Evolutionary conservation across 176 grass and related monocot species (phyloP).

Genomic region (Pharus latifolius): DNA sequence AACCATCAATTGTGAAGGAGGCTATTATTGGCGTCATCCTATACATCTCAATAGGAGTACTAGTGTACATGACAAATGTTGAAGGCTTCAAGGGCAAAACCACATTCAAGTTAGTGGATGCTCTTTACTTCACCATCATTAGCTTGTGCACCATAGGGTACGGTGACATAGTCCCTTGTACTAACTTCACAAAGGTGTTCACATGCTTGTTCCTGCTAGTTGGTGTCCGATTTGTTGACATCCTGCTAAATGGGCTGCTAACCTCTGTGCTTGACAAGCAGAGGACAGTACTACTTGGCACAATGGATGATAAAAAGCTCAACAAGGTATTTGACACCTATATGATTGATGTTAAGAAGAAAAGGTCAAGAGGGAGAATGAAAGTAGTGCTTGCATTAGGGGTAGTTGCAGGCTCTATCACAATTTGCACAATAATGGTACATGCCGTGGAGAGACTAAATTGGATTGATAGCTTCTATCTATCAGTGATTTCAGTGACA

Average conservation of each 20-base stretch:
- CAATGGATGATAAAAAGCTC: slow-evolving; percentile 71
- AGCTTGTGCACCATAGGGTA: slow-evolving; percentile 79
- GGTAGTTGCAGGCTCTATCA: slow-evolving; percentile 44
- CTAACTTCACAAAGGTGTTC: slow-evolving; percentile 60
- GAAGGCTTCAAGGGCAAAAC: slow-evolving; percentile 56
- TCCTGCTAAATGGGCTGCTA: slow-evolving; percentile 47
- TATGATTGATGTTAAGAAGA: slow-evolving; percentile 52
- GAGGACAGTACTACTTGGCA: slow-evolving; percentile 53
- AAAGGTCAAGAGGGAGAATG: slow-evolving; percentile 53
- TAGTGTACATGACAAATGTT: slow-evolving; percentile 42
- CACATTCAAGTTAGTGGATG: slow-evolving; percentile 56
- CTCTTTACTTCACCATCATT: slow-evolving; percentile 66
- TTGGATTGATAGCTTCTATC: slow-evolving; percentile 66
- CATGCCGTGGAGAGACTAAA: slow-evolving; percentile 46
- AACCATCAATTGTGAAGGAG: slow-evolving; percentile 46
- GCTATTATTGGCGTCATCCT: slow-evolving; percentile 41
- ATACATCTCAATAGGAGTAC: slow-evolving; percentile 55
- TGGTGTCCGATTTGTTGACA: slow-evolving; percentile 60
- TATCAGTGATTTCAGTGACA: slow-evolving; percentile 80
- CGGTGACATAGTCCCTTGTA: slow-evolving; percentile 64
- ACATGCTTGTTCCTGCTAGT: slow-evolving; percentile 66
- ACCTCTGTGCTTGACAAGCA: slow-evolving; percentile 56
- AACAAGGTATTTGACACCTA: slow-evolving; percentile 67
- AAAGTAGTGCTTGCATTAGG: slow-evolving; percentile 47
- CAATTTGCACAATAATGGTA: slow-evolving; percentile 47